Evolutionary conservation across 75 land plant genomes (phyloP).

Genomic region (Sequoiadendron giganteum): DNA sequence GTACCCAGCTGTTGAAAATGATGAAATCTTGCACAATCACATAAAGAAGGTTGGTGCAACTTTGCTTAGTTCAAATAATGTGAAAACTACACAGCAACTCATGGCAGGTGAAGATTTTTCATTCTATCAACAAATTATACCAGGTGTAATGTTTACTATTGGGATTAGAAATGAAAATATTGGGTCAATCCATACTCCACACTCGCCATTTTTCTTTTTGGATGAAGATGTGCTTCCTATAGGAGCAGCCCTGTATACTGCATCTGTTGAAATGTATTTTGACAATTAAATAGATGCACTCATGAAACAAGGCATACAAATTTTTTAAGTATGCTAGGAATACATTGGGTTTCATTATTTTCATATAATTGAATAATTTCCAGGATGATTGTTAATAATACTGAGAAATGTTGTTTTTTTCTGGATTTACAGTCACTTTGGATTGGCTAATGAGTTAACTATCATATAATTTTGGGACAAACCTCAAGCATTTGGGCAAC

Average conservation of each 20-base stretch:
- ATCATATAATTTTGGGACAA: too few species aligned
- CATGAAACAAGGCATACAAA: not conserved
- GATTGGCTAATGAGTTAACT: not conserved
- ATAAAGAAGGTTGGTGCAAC: conserved; percentile 19
- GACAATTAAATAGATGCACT: not conserved
- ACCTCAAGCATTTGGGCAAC: too few species aligned
- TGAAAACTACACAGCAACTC: not conserved
- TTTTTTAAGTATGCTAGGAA: not conserved
- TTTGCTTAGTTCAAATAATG: conserved; percentile 44
- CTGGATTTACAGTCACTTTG: conserved; percentile 1
- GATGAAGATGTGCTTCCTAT: conserved; percentile 60
- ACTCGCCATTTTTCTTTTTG: conserved; percentile 41
- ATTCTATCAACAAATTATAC: conserved; percentile 50
- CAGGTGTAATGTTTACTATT: conserved; percentile 40
- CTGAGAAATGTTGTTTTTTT: not conserved
- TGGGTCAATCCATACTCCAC: conserved; percentile 35
- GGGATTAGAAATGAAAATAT: conserved; percentile 39
- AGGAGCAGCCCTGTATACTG: conserved; percentile 46
- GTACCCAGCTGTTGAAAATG: conserved; percentile 52
- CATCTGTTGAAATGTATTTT: not conserved
- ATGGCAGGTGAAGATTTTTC: conserved; percentile 74
- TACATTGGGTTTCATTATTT: not conserved
- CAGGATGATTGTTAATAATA: not conserved
- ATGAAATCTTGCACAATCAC: conserved; percentile 43
- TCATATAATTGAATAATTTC: not conserved